These are phyloP conservation scores for Hypoxylon sp. DNA, from an alignment of 2,329 filamentous ascomycete species.

Conservation along the genomic window DNA sequence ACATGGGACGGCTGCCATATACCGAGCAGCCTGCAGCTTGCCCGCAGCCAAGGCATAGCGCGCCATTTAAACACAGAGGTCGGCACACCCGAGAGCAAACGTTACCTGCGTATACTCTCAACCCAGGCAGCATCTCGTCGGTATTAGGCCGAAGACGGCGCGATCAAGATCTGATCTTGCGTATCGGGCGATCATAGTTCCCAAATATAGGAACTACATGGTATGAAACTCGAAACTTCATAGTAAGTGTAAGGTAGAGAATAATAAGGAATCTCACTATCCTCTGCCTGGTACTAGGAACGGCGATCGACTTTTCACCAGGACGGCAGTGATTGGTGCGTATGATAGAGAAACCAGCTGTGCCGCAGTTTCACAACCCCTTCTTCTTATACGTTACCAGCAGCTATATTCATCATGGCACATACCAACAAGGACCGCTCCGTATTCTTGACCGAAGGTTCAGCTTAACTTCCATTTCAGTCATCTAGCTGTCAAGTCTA, in stretches of 20 bases:
- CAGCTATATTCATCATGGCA: neutral
- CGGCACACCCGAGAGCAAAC: conserved; percentile 27
- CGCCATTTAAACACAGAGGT: too few relatives aligned
- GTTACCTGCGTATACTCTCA: conserved; percentile 10
- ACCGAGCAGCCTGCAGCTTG: conserved; percentile 22
- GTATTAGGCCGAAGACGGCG: conserved; percentile 9
- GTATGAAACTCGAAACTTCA: neutral
- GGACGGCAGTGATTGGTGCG: neutral
- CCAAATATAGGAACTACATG: neutral
- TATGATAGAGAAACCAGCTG: conserved; percentile 9
- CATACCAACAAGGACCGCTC: neutral
- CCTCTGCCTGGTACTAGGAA: neutral
- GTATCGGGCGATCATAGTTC: too few relatives aligned
- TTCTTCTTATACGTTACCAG: conserved; percentile 9
- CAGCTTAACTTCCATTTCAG: conserved; percentile 24
- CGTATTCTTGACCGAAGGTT: conserved; percentile 23
- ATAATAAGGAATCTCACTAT: neutral
- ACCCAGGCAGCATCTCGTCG: neutral
- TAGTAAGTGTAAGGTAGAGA: too few relatives aligned
- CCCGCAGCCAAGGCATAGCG: too few relatives aligned
- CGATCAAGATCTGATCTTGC: neutral
- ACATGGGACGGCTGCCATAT: conserved; percentile 17
- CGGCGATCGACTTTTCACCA: neutral
- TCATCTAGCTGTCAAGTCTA: conserved; percentile 17
- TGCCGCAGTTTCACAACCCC: conserved; percentile 10